A percentile compares a stretch with the other conserved stretches of the same genome.
Conservation (phyloP, 176 grass and related monocot species). For the Lolium multiflorum region DNA sequence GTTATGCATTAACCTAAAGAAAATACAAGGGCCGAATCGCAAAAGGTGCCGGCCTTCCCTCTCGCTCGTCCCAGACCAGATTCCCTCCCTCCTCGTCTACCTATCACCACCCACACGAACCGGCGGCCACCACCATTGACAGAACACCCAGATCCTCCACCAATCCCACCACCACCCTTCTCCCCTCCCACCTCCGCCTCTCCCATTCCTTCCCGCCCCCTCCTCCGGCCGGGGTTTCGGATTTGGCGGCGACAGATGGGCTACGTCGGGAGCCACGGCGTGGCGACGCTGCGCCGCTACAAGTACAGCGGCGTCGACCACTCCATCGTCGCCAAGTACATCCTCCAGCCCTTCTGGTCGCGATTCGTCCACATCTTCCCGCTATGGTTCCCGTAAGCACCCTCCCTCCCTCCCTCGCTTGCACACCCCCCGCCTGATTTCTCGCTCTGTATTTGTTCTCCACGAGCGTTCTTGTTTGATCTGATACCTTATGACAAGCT, state of each 20-base stretch:
- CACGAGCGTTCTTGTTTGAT: conserved; percentile 7
- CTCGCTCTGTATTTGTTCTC: not conserved
- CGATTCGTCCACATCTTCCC: conserved; percentile 90
- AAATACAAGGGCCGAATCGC: conserved; percentile 4
- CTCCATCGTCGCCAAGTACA: conserved; percentile 96
- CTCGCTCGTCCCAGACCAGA: not conserved
- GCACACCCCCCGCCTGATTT: not conserved
- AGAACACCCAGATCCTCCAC: conserved; percentile 28
- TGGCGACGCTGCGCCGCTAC: conserved; percentile 80
- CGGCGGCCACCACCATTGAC: conserved; percentile 36
- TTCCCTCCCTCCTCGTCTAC: conserved; percentile 15
- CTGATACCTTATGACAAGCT: not conserved
- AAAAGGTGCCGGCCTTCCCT: conserved; percentile 4
- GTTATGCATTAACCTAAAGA: no score
- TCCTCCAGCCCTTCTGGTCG: conserved; percentile 91
- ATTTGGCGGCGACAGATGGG: conserved; percentile 55
- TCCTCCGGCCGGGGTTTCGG: not conserved
- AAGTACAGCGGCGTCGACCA: conserved; percentile 96
- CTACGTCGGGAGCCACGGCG: conserved; percentile 86
- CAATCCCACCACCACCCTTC: conserved; percentile 40
- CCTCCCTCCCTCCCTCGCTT: not conserved
- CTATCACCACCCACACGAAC: not conserved
- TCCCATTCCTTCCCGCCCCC: not conserved
- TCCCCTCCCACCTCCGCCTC: not conserved
- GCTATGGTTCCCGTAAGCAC: conserved; percentile 94